Base-by-base conservation (phyloP, 1,284 basidiomycete species). In the Schizopora paradoxa region DNA sequence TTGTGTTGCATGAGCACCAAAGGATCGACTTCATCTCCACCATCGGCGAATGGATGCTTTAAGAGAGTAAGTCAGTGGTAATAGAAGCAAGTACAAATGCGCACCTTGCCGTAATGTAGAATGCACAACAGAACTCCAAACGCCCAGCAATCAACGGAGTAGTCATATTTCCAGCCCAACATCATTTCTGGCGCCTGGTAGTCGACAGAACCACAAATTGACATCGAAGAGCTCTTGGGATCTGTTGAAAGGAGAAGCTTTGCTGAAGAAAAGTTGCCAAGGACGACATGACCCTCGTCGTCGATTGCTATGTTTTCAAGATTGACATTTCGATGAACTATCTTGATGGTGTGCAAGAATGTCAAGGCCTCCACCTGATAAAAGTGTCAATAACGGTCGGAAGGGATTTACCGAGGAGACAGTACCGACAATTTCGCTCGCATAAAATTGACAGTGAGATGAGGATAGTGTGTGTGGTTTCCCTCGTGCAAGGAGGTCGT, bases 91-190 rank as follows among this genome's bases (percentile, higher is more conserved):
- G 23, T 22, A 41, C 39, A 14, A 16, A 37, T 6, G 62, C 72
- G 57, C 44, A 82, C 80, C 56, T 64, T 67, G 22, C 79, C 80
- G 16, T 72, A 71, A 35, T 78, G 63, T 69, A 89, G 79, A 58
- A 83, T 86, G 56, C 79, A 81, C 10, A 91, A 59, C 56, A 91
- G 69, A 55, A 84, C 74, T 1, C 89, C 90, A 48, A 91, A 79
- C 1, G 77, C 75, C 87, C 88, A 93, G 66, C 80, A 83, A 60
- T 93, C 90, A n/a, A 86, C 85, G 8, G 79, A 73, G 50, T 75
- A 79, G 41, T 82, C 79, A 57, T 89, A 85, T 8, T 76, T 68
- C 70, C 83, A 78, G 0, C 84, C 79, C 23, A 86, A 69, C 19
- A 90, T 67, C 3, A 87, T 68, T 56, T 88, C 85, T 0, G 86